These are phyloP conservation scores for Colletotrichum truncatum DNA, from an alignment of 2,329 filamentous ascomycete species.

Conservation along the genomic window DNA sequence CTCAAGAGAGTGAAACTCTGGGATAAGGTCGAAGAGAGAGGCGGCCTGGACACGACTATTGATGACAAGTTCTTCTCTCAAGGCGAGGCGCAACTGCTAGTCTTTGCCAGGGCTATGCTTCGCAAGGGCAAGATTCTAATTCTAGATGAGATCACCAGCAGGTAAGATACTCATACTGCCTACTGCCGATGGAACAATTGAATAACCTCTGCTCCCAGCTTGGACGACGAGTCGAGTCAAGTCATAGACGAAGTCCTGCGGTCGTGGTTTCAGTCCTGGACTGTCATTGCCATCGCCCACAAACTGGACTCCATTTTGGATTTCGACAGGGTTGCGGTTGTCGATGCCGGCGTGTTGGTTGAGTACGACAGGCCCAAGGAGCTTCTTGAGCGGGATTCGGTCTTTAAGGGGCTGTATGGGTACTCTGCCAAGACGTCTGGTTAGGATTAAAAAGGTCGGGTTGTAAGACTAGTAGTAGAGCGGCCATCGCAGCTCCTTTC, in stretches of 20 bases:
- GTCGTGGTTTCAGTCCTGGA: slow-evolving; percentile 45
- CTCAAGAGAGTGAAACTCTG: slow-evolving; percentile 56
- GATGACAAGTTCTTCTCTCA: slow-evolving; percentile 46
- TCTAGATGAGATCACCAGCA: slow-evolving; percentile 52
- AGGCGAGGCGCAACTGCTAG: slow-evolving; percentile 59
- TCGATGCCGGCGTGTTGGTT: slow-evolving; percentile 57
- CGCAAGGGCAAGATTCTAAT: slow-evolving; percentile 48
- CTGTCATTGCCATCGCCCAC: slow-evolving; percentile 49
- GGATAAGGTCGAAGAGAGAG: slow-evolving; percentile 46
- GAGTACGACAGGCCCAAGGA: slow-evolving; percentile 41
- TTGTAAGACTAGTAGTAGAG: background rate
- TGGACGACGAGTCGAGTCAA: slow-evolving; percentile 30
- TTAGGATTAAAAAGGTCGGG: background rate
- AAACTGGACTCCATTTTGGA: slow-evolving; percentile 49
- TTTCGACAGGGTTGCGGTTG: slow-evolving; percentile 59
- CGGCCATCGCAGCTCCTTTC: background rate
- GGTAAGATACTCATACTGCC: slow-evolving; percentile 32
- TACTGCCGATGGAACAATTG: too few species aligned
- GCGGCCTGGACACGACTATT: slow-evolving; percentile 46
- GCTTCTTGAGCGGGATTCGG: background rate
- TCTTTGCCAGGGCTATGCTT: slow-evolving; percentile 55
- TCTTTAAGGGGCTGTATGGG: slow-evolving; percentile 21
- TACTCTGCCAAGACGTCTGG: background rate
- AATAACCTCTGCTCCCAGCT: too few species aligned
- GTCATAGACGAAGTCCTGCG: slow-evolving; percentile 29